Evolutionary conservation across 352 stramenopile genomes (phyloP).

Genomic region (Phytopythium ostracodes): DNA sequence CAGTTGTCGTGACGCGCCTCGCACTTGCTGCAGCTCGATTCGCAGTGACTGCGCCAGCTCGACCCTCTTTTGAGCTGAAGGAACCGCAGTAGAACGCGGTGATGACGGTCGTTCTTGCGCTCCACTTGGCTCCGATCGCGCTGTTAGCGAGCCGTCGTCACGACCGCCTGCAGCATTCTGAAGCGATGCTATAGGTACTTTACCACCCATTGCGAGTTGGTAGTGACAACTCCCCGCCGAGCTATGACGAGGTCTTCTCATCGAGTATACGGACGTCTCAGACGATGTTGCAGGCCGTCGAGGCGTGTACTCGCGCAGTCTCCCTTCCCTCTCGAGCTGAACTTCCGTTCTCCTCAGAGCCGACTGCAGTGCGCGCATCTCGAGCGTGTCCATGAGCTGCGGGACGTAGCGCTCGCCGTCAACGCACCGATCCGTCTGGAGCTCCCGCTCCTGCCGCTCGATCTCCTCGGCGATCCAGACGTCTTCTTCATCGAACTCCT

Average conservation of each 20-base stretch:
- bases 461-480: slow-evolving; percentile 9
- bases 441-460: slow-evolving; percentile 3
- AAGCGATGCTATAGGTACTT: not conserved
- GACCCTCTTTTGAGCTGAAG: slow-evolving; percentile 10
- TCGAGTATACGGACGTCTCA: not conserved
- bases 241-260: not conserved
- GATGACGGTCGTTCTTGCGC: not conserved
- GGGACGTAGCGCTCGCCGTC: slow-evolving; percentile 31
- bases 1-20: slow-evolving; percentile 28
- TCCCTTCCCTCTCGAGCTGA: slow-evolving; percentile 37
- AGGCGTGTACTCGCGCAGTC: slow-evolving; percentile 43
- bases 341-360: slow-evolving; percentile 32
- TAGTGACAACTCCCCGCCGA: not conserved
- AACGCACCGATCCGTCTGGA: slow-evolving; percentile 6
- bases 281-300: slow-evolving; percentile 17
- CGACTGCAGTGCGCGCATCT: slow-evolving; percentile 38
- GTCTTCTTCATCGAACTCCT: slow-evolving; percentile 3
- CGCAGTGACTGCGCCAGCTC: slow-evolving; percentile 36
- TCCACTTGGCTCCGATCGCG: not conserved
- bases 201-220: not conserved
- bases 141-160: not conserved
- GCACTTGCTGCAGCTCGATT: slow-evolving; percentile 32
- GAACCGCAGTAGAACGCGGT: not conserved
- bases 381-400: slow-evolving; percentile 53
- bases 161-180: not conserved